Conservation (phyloP, 371 early-diverging fungal species). For the Batkoa obscura region DNA sequence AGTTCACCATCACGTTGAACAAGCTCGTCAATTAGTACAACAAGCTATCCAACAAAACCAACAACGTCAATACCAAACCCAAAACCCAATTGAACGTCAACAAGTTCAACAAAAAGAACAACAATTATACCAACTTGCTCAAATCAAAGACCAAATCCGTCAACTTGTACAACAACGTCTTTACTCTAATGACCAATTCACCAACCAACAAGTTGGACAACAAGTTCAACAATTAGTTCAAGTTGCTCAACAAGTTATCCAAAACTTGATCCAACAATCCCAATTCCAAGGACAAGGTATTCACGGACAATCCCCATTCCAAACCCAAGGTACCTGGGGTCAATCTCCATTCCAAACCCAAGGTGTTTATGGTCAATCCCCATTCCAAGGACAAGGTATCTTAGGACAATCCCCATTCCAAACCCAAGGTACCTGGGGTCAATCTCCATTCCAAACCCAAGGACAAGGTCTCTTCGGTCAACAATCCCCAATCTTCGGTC, state of each 20-base stretch:
- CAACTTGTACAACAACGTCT: conserved; percentile 1
- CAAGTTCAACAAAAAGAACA: neutral
- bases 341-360: neutral
- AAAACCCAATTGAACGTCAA: neutral
- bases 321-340: neutral
- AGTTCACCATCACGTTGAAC: neutral
- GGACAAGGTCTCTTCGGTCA: no score
- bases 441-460: no score
- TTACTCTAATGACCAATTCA: neutral
- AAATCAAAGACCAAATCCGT: conserved; percentile 2
- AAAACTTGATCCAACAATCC: neutral
- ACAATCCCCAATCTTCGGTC: no score
- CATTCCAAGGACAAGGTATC: neutral
- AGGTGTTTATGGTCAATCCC: neutral
- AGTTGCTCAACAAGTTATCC: neutral
- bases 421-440: no score
- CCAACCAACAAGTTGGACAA: conserved; percentile 3
- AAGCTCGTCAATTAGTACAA: neutral
- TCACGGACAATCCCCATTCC: neutral
- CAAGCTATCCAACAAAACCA: neutral
- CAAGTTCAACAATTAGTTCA: neutral
- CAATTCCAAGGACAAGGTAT: neutral
- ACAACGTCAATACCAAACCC: neutral
- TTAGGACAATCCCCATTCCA: no score
- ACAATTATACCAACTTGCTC: neutral